Base-by-base conservation (phyloP, 495 filamentous ascomycete species). In the Hyaloscypha bicolor region DNA sequence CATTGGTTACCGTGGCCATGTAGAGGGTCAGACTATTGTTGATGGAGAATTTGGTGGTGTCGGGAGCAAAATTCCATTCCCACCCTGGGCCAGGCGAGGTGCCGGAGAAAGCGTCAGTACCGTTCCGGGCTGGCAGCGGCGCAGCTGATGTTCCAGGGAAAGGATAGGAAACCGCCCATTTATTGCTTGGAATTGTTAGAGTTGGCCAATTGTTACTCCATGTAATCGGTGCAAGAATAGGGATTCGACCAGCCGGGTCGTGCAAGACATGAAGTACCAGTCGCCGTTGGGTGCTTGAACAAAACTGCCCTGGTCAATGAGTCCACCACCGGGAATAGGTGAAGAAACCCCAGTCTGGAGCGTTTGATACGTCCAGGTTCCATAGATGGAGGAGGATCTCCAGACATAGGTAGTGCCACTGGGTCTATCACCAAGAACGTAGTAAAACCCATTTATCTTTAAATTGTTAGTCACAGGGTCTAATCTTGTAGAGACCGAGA, bases 41-140 rank as follows among this genome's bases (percentile, higher is more conserved):
- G 48, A 75, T 45, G 33, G 42, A 9, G 37, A 53, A 81, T 55
- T 75, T 78, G 12, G 60, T 69, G 31, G 74, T 74, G 51, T 87
- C 82, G 0, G 86, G 86, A 62, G 87, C 86, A 48, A 87, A 84
- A 69, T 89, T 89, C 86, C 86, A 88, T 69, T 88, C 85, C 84
- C 85, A 87, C 42, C 80, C 72, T 0, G 78, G 74, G 6, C 77
- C 71, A 6, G 87, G 68, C 6, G 70, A 62, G 6, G 65, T 42
- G 0, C 75, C 79, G 5, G 63, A 62, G 60, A 87, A 87, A 16
- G 59, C 72, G 62, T 87, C 83, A 0, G 72, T 78, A 5, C 80
- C 79, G 2, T 72, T 63, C 63, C 64, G 67, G 0, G 58, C 62
- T 4, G 76, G 62, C 5, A 65, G 63, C 9, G 61, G 70, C 21